Percentiles rank a stretch among this genome's conserved stretches.
Evolutionary conservation across 768 basidiomycete genomes (phyloP).

Genomic region (Mrakia gelida): DNA sequence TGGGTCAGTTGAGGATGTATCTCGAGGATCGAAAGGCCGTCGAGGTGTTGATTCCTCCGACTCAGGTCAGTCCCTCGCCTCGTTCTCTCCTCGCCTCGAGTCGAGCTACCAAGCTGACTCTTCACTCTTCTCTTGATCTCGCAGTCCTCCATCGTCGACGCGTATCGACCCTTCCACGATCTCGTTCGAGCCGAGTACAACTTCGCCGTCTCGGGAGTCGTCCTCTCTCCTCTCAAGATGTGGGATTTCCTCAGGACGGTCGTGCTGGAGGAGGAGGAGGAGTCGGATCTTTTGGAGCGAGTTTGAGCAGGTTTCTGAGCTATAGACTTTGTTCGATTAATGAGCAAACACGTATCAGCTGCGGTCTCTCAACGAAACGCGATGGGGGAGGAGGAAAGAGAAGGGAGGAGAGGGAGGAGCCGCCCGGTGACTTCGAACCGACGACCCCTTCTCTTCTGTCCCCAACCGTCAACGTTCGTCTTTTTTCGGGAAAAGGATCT

Average conservation of each 20-base stretch:
- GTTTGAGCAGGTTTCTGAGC: background rate
- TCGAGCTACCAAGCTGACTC: background rate
- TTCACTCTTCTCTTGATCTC: background rate
- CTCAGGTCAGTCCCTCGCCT: slow-evolving; percentile 44
- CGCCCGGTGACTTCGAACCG: background rate
- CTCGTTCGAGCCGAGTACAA: slow-evolving; percentile 52
- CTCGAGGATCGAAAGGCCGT: slow-evolving; percentile 76
- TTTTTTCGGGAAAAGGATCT: background rate
- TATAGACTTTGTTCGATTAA: background rate
- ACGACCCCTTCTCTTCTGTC: background rate
- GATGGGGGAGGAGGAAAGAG: background rate
- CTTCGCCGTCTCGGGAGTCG: slow-evolving; percentile 31
- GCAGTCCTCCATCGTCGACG: slow-evolving; percentile 66
- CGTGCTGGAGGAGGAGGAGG: slow-evolving; percentile 4
- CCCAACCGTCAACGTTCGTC: background rate
- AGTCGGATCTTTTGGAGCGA: background rate
- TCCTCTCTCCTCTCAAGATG: slow-evolving; percentile 13
- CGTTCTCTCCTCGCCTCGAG: background rate
- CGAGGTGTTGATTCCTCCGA: slow-evolving; percentile 68
- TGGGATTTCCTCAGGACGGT: slow-evolving; percentile 25
- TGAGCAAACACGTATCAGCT: too few species aligned
- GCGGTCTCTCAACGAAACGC: background rate
- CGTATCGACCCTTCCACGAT: slow-evolving; percentile 69
- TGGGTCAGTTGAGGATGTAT: slow-evolving; percentile 65
- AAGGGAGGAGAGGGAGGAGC: background rate